Evolutionary conservation across 345 rosid genomes (phyloP).

Genomic region (Cardamine resedifolia): DNA sequence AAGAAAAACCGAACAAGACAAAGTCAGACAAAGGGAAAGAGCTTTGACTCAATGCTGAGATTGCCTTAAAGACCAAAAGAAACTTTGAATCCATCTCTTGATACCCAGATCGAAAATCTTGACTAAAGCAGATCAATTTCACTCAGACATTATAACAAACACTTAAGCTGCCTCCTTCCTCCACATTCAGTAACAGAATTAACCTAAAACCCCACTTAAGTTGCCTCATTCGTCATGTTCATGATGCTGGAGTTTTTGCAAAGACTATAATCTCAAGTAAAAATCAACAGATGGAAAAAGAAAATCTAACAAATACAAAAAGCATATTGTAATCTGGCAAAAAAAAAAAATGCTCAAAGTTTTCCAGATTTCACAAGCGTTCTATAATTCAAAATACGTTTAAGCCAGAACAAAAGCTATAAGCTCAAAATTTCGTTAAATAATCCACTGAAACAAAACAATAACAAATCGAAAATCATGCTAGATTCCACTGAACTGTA

Average conservation of each 20-base stretch:
- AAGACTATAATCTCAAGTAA: background rate
- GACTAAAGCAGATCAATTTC: no score
- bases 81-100: slow-evolving; percentile 19
- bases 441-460: background rate
- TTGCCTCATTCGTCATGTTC: no score
- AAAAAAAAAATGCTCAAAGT: background rate
- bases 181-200: no score
- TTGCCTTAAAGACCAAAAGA: background rate
- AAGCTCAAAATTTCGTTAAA: background rate
- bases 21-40: slow-evolving; percentile 17
- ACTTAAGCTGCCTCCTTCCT: no score
- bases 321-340: no score
- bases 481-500: no score
- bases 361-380: background rate
- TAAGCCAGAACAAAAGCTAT: background rate
- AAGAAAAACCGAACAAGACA: background rate
- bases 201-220: no score
- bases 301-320: background rate
- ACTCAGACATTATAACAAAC: no score
- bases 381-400: background rate
- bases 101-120: slow-evolving; percentile 25
- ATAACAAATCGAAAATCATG: no score
- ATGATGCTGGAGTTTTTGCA: background rate
- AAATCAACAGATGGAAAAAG: background rate
- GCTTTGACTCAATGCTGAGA: slow-evolving; percentile 6